These are phyloP conservation scores for Bifiguratus adelaidae DNA, from an alignment of 192 early-diverging fungal genomes.

Conservation along the genomic window DNA sequence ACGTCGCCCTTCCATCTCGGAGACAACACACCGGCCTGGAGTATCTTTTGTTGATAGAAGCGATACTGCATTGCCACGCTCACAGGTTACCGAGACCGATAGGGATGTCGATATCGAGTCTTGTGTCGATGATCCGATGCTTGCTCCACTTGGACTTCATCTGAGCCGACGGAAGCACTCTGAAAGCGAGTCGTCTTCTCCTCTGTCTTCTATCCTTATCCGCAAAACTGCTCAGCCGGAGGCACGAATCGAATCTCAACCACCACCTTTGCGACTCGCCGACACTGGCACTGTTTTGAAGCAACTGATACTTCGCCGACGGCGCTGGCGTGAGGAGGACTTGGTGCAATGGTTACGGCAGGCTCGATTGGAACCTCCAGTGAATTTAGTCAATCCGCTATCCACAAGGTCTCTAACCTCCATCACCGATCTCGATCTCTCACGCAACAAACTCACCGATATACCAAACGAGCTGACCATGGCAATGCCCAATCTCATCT, in stretches of 20 bases:
- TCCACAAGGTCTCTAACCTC: constrained; percentile 14
- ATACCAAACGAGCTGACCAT: constrained; percentile 27
- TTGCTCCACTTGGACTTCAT: constrained; percentile 37
- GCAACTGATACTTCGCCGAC: constrained; percentile 24
- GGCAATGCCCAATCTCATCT: constrained; percentile 12
- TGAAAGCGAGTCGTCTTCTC: too few species aligned
- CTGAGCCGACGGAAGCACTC: constrained; percentile 1
- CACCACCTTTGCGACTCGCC: background rate
- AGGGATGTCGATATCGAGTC: constrained; percentile 35
- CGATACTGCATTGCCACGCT: too few species aligned
- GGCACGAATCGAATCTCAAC: constrained; percentile 9
- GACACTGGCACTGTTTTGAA: constrained; percentile 7
- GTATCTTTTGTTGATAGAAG: too few species aligned
- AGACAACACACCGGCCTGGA: too few species aligned
- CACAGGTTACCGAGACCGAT: too few species aligned
- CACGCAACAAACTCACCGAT: constrained; percentile 29
- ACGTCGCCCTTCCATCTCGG: too few species aligned
- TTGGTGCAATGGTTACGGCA: constrained; percentile 14
- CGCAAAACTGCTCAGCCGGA: constrained; percentile 1
- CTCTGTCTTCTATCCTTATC: too few species aligned
- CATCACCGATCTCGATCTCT: constrained; percentile 35
- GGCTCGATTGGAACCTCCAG: too few species aligned
- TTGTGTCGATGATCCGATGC: constrained; percentile 42
- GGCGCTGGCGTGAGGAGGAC: constrained; percentile 21
- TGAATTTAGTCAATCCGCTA: background rate